Evolutionary conservation across 345 rosid genomes (phyloP).

Genomic region (Diplotaxis tenuifolia): DNA sequence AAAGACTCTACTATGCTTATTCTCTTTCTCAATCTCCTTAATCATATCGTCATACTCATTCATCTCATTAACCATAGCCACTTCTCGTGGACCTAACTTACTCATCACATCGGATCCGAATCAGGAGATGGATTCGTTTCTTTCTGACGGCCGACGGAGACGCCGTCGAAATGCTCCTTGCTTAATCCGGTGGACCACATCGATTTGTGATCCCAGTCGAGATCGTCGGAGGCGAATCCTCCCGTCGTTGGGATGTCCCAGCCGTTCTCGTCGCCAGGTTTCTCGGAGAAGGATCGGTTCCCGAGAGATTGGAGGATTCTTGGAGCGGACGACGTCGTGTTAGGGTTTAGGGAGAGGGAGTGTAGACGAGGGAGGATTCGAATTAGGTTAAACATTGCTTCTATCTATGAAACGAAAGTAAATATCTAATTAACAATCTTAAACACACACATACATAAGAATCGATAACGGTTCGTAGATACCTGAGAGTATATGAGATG

Average conservation of each 20-base stretch:
- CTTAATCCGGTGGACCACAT: slow-evolving; percentile 92
- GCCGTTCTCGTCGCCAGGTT: slow-evolving; percentile 36
- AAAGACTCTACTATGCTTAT: slow-evolving; percentile 45
- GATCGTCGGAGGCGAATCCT: slow-evolving; percentile 48
- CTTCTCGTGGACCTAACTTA: slow-evolving; percentile 28
- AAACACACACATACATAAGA: not conserved
- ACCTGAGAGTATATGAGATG: not conserved
- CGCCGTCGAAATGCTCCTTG: slow-evolving; percentile 83
- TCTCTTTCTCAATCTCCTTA: slow-evolving; percentile 48
- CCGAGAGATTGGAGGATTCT: slow-evolving; percentile 13
- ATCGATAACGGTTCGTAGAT: not conserved
- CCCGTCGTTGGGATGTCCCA: slow-evolving; percentile 39
- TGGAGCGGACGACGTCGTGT: slow-evolving; percentile 24
- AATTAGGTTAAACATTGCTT: slow-evolving; percentile 44
- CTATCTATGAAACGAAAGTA: slow-evolving; percentile 11
- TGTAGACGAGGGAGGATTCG: slow-evolving; percentile 50
- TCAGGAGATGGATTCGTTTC: slow-evolving; percentile 19
- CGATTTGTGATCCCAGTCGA: slow-evolving; percentile 70
- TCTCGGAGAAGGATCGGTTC: slow-evolving; percentile 42
- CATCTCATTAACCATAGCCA: slow-evolving; percentile 37
- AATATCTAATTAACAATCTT: not conserved
- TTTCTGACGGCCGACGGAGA: slow-evolving; percentile 42
- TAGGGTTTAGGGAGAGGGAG: slow-evolving; percentile 36
- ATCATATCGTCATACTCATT: slow-evolving; percentile 52
- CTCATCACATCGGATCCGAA: slow-evolving; percentile 33